phyloP scores from a whole-genome alignment of 495 filamentous ascomycete species.

The Penicillium mononematosum region DNA sequence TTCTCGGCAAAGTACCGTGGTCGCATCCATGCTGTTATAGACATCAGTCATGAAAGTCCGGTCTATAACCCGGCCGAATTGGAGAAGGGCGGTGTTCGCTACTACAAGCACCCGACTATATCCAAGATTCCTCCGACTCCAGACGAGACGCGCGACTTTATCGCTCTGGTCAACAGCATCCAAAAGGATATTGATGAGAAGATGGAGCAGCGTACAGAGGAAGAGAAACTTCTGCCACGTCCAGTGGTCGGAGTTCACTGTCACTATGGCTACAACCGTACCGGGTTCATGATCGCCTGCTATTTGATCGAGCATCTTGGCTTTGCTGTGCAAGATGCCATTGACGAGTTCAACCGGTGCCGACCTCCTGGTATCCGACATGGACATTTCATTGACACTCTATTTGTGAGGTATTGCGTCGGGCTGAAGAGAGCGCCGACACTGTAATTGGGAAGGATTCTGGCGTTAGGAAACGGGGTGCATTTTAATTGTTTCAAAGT shows the following conservation, averaged over 20 bases:
- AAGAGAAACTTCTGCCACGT: slow-evolving; percentile 48
- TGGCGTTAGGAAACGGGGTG: slow-evolving; percentile 12
- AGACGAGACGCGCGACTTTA: slow-evolving; percentile 74
- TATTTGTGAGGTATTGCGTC: slow-evolving; percentile 75
- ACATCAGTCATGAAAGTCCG: slow-evolving; percentile 84
- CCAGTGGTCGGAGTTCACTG: slow-evolving; percentile 80
- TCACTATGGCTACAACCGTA: slow-evolving; percentile 93
- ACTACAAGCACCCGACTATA: slow-evolving; percentile 86
- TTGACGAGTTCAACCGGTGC: slow-evolving; percentile 71
- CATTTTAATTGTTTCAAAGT: slow-evolving; percentile 10
- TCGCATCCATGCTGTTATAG: slow-evolving; percentile 71
- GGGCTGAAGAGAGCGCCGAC: slow-evolving; percentile 55
- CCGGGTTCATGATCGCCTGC: slow-evolving; percentile 85
- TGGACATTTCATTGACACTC: slow-evolving; percentile 80
- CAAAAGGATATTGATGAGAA: slow-evolving; percentile 42
- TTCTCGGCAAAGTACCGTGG: slow-evolving; percentile 69
- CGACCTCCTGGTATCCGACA: slow-evolving; percentile 85
- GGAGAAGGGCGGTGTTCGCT: slow-evolving; percentile 68
- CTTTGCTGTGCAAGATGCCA: slow-evolving; percentile 71
- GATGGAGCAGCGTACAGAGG: slow-evolving; percentile 32
- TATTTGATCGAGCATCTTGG: slow-evolving; percentile 82
- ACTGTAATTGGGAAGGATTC: slow-evolving; percentile 30
- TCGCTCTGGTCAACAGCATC: slow-evolving; percentile 72
- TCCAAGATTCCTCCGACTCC: slow-evolving; percentile 84
- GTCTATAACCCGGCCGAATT: slow-evolving; percentile 80